Base-by-base conservation (phyloP, 768 basidiomycete species). In the Trametes cinnabarina region DNA sequence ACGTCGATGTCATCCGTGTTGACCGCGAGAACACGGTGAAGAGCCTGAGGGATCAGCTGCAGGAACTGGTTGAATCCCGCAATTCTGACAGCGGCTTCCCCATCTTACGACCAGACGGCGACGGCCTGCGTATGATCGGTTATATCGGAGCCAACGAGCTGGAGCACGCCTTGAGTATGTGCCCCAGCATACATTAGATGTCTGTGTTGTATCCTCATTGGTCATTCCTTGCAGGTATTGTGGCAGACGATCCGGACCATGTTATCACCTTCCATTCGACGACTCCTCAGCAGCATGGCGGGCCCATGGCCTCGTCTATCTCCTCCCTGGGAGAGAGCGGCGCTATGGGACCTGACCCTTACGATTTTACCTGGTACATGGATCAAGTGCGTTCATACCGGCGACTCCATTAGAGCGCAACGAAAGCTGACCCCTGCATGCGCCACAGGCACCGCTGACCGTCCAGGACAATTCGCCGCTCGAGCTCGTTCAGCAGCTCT, bases 81-180 rank as follows among this genome's bases (percentile, higher is more conserved):
- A 79, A 86, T 41, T 85, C 88, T 59, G 85, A 95, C 67, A 77
- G 84, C 43, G 95, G 95, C 4, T 94, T 98, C 72, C 95, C 96
- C 0, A 88, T 98, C 52, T 68, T 98, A 51, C 74, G 84, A 62
- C 75, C 72, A 32, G 84, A 79, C 51, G 67, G 58, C 6, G 77
- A 75, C 8, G 81, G 81, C 19, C 63, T 79, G 65, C 81, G 91
- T 37, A 81, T 97, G 78, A 80, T 92, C 35, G 97, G 94, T 7
- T 95, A 95, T 69, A 88, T 98, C 58, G 93, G 94, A 0, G 83
- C 86, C 26, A 95, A 88, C 65, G 97, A 99, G 72, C 82, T 99
- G 14, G 94, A 97, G 66, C 94, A 98, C 71, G 94, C 92, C 5
- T 75, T 99, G 4, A 82, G 90, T 93, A 71, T 52, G 86, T 78